Evolutionary conservation across 768 basidiomycete genomes (phyloP).

Genomic region (Psilocybe subaeruginosa): DNA sequence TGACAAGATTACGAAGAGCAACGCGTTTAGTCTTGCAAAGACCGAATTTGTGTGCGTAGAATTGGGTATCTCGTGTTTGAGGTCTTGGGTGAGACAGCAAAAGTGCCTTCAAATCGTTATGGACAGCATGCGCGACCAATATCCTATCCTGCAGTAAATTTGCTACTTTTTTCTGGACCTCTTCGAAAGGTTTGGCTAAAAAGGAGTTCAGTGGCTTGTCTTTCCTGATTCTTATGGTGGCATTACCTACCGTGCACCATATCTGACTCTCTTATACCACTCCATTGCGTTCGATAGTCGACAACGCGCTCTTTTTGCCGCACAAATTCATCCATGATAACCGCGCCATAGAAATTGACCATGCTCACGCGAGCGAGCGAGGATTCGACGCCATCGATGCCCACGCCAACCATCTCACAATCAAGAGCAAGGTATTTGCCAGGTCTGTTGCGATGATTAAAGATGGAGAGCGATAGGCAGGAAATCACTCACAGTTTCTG

Average conservation of each 20-base stretch:
- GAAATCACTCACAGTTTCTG: constrained; percentile 49
- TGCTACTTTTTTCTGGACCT: constrained; percentile 79
- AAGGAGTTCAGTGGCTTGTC: background rate
- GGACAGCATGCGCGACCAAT: constrained; percentile 88
- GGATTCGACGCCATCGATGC: constrained; percentile 78
- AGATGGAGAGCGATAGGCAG: background rate
- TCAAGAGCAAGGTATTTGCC: constrained; percentile 86
- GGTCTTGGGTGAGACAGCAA: constrained; percentile 72
- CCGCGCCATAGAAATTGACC: constrained; percentile 85
- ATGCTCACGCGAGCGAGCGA: constrained; percentile 87
- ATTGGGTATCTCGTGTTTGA: constrained; percentile 72
- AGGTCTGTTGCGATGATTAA: constrained; percentile 39
- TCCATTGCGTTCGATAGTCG: constrained; percentile 91
- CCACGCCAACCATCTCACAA: constrained; percentile 99
- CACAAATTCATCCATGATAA: constrained; percentile 85
- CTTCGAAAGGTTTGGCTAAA: constrained; percentile 74
- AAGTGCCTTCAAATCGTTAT: constrained; percentile 87
- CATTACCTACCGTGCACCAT: constrained; percentile 59
- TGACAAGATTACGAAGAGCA: constrained; percentile 78
- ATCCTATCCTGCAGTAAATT: constrained; percentile 77
- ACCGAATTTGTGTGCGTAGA: constrained; percentile 59
- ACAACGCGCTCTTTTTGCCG: constrained; percentile 84
- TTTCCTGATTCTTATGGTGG: too few relatives aligned
- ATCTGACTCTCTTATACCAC: constrained; percentile 79
- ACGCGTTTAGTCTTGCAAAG: constrained; percentile 66